phyloP scores from a whole-genome alignment of 192 early-diverging fungal genomes.

The Paraglomus brasilianum region DNA sequence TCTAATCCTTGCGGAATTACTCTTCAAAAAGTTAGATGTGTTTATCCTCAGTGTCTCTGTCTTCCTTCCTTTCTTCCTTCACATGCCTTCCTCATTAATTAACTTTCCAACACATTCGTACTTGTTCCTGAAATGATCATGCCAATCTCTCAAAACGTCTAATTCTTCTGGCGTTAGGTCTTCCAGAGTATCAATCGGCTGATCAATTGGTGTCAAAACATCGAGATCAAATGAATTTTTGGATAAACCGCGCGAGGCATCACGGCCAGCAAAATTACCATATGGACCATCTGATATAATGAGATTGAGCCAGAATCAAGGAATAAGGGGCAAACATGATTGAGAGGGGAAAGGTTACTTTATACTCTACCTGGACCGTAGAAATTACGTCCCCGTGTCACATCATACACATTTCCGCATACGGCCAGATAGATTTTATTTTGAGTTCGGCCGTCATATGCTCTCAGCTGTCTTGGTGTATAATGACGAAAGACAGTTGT shows the following conservation, averaged over 20 bases:
- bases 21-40: neutral
- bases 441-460: slow-evolving; percentile 69
- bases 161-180: slow-evolving; percentile 74
- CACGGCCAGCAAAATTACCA: slow-evolving; percentile 94
- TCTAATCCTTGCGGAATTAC: neutral
- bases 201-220: slow-evolving; percentile 67
- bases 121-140: slow-evolving; percentile 73
- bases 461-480: slow-evolving; percentile 72
- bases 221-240: slow-evolving; percentile 80
- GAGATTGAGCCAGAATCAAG: neutral
- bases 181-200: slow-evolving; percentile 77
- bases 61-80: neutral
- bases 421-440: slow-evolving; percentile 78
- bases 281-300: slow-evolving; percentile 76
- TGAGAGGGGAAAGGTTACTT: neutral
- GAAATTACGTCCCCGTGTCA: slow-evolving; percentile 75
- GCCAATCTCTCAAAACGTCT: slow-evolving; percentile 79
- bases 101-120: slow-evolving; percentile 72
- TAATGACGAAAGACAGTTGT: slow-evolving; percentile 68
- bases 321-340: neutral
- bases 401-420: slow-evolving; percentile 88
- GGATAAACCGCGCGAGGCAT: slow-evolving; percentile 91
- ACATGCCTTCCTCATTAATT: slow-evolving; percentile 35
- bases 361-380: slow-evolving; percentile 80
- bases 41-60: too few species aligned